Evolutionary conservation across 1,139 yeast genomes (phyloP), one percentile per base, ranked within the genome.

Genomic region (Taphrina wiesneri): DNA sequence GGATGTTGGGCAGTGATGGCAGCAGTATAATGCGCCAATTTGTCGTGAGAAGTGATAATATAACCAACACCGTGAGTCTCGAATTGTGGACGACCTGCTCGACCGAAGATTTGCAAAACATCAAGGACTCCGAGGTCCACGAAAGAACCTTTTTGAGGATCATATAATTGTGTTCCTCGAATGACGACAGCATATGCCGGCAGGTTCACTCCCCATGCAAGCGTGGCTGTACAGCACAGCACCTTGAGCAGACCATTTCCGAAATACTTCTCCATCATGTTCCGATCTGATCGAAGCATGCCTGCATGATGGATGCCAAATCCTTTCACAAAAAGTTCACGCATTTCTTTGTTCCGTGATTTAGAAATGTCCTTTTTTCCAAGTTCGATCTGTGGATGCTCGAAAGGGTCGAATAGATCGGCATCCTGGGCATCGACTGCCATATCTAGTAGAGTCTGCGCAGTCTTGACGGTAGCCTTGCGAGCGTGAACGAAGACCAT

Each of bases 71-170:
- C 99, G 74, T 83, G 87, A 67, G 84, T 85, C 73, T 95, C 97
- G 77, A 85, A 95, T 72, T 96, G 99, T 0, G 99, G 99, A 78
- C 99, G 86, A 78, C 99, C 99, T 47, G 99, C 99, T 79, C 99
- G 89, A 72, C 99, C 99, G 78, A 95, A 93, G 72, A 95, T 95
- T 78, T 95, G 99, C 69, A 95, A 88, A 43, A 95, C 97, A 77
- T 95, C 99, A 0, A 97, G 88, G 23, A 95, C 92, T 1, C 98
- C 97, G 65, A 95, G 80, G 74, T 95, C 99, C 2, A 87, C 85
- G 75, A 86, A 90, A 0, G 98, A 97, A 81, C 99, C 99, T 67
- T 88, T 89, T 74, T 92, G 90, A 0, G 99, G 84, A 75, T 95
- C 96, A 74, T 95, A 95, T 0, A 95, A 90, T 74, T 91, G 97